Base-by-base conservation (phyloP, 805 yeast genomes). In the Priceomyces castillae region DNA sequence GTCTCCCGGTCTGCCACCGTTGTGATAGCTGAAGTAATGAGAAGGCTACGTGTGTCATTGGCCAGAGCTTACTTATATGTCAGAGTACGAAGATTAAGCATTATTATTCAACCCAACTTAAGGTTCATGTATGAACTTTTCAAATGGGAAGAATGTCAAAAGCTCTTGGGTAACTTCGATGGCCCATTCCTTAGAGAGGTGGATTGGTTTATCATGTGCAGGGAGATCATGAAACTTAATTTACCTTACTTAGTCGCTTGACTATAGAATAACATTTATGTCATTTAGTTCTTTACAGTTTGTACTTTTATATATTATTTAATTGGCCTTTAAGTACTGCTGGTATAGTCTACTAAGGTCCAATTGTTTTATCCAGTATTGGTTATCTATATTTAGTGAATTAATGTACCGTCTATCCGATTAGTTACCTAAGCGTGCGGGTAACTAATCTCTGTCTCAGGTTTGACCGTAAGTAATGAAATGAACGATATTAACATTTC, bases 1-100 rank as follows among this genome's bases (percentile, higher is more conserved):
- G 98, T 92, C 3, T 87, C 96, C 0, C 71, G 98, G 43, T 87
- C 96, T 2, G 98, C 97, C 0, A 88, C 97, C 0, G 95, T 92
- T 9, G 92, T 95, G 53, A 92, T 92, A 51, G 97, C 97, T 1
- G 97, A 90, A 58, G 92, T 88, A 30, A 90, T 92, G 96, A 78
- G 80, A 51, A 66, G 96, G 33, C 64, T 86, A 41, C 65, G 77
- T 12, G 67, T 88, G 42, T 78, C 80, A 34, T 66, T 92, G 22
- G 82, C 94, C 2, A 71, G 82, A 25, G 96, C 98, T 0, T 92
- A 90, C 56, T 64, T 90, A 34, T 89, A 74, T 64, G 97, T 90
- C n/a, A 73, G 97, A 34, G 96, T 89, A 3, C 72, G 97, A 40
- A 71, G 98, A 41, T 74, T 92, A 56, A 92, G 92, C 61, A 90